Evolutionary conservation across 2,329 filamentous ascomycete genomes (phyloP), one percentile per base, ranked within the genome.

Genomic region (Huntiella bhutanensis): DNA sequence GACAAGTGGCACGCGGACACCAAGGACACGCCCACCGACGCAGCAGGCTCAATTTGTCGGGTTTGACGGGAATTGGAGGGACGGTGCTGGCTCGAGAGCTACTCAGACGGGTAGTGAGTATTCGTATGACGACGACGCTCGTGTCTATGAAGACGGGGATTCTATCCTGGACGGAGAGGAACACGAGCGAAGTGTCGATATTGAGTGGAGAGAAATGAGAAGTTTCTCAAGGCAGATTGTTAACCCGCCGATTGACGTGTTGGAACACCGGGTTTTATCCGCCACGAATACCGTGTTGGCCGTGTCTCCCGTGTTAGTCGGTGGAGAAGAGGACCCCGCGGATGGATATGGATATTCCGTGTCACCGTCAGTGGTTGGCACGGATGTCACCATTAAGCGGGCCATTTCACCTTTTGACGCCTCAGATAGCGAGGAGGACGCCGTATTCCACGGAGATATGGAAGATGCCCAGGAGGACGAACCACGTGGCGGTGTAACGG

Each of bases 341-440:
- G 22, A 28, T 28, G 22, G 22, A 28, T 28, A 28, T 28, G 2
- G 22, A 10, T 28, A 28, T 28, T 28, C 22, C 8, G 22, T 6
- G 22, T 28, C 22, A 2, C 22, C 22, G 2, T 28, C 22, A 28
- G 22, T 28, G 22, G 22, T 28, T 28, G 22, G 22, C 3, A 46
- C 48, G 2, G 40, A 41, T 33, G 40, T 44, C n/a, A 49, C 48
- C 17, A 49, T 49, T 32, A 46, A 33, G 32, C 44, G 48, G 12
- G 15, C 44, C 22, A 39, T 44, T 2, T 49, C 48, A 19, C 44
- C 48, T 6, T 33, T 38, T 15, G 40, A 46, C 16, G 28, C 40
- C 7, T 49, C 40, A 8, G 44, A 49, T 28, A 43, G 35, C 3
- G 32, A 43, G 33, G 22, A 28, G 22, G 22, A 28, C 22, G 22